Base-by-base conservation (phyloP, 148 eudicot genomes). In the Vaccinium corymbosum region DNA sequence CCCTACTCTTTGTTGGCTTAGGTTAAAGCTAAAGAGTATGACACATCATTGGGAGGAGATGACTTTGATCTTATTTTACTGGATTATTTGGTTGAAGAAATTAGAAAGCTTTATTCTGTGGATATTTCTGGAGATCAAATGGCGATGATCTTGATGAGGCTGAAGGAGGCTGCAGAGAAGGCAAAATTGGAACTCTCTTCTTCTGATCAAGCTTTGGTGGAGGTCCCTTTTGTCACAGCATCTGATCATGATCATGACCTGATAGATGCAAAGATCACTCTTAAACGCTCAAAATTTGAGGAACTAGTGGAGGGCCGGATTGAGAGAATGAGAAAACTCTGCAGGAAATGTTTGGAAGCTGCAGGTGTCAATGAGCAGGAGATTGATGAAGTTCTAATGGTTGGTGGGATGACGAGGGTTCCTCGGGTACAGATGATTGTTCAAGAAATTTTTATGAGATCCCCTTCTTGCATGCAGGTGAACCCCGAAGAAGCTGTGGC, bases 141-240 rank as follows among this genome's bases (percentile, higher is more conserved):
- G 15, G 92, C 88, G 66, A 71, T 88, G 73, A n/a, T n/a, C n/a
- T n/a, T n/a, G n/a, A 88, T 85, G 79, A 86, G 92, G 86, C 89
- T 90, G 17, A 83, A 87, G 66, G 92, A 90, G 83, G 92, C 90
- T 50, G 90, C 92, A 68, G 90, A 90, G 85, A 90, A 86, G 83
- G 92, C 92, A 0, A 90, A 90, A 88, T 85, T 90, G 22, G 90
- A 90, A 57, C 52, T 90, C 22, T 88, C 92, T 72, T 90, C 89
- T 14, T 86, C 90, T 10, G 56, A 87, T 11, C 90, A 90, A 77
- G 86, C 92, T 42, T 88, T 85, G 3, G 84, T 90, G 22, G 84
- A 87, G 72, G 73, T 90, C 52, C 92, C 90, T 52, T 90, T 86
- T 84, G 83, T 90, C 73, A 88, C 83, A 70, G 89, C 87, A 48